Conservation (phyloP, 257 asterid species). For the Fraxinus anomala region DNA sequence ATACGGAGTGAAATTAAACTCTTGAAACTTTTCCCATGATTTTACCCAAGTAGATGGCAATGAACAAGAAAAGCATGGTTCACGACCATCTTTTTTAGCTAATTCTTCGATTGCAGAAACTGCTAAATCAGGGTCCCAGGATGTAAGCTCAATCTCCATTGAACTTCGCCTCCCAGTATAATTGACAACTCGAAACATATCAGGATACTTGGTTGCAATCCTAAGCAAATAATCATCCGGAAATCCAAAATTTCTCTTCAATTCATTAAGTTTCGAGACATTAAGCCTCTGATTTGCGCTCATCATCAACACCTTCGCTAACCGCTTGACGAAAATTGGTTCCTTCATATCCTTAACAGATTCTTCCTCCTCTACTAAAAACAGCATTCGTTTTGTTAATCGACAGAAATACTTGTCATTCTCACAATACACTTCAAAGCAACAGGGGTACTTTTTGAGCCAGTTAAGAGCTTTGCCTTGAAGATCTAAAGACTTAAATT, state of each 20-base stretch:
- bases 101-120: constrained; percentile 58
- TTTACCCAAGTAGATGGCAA: constrained; percentile 75
- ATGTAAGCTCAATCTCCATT: constrained; percentile 76
- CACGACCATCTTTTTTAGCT: constrained; percentile 51
- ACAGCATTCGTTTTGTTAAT: constrained; percentile 67
- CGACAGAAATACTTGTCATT: constrained; percentile 62
- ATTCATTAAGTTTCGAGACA: constrained; percentile 62
- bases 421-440: constrained; percentile 68
- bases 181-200: constrained; percentile 65
- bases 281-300: constrained; percentile 69
- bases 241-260: constrained; percentile 74
- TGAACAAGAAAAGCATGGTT: constrained; percentile 62
- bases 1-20: constrained; percentile 74
- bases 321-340: constrained; percentile 58
- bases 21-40: constrained; percentile 73
- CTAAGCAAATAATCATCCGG: constrained; percentile 87
- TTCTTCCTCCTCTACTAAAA: constrained; percentile 84
- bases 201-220: constrained; percentile 73
- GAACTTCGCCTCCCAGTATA: constrained; percentile 72
- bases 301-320: constrained; percentile 88
- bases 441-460: constrained; percentile 91
- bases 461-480: constrained; percentile 84
- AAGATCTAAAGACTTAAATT: constrained; percentile 80
- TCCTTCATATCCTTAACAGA: constrained; percentile 67
- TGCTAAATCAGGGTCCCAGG: constrained; percentile 65